A percentile compares a stretch with the other conserved stretches of the same genome.
Evolutionary conservation across 768 basidiomycete genomes (phyloP).

Genomic region (Pholiota conissans): DNA sequence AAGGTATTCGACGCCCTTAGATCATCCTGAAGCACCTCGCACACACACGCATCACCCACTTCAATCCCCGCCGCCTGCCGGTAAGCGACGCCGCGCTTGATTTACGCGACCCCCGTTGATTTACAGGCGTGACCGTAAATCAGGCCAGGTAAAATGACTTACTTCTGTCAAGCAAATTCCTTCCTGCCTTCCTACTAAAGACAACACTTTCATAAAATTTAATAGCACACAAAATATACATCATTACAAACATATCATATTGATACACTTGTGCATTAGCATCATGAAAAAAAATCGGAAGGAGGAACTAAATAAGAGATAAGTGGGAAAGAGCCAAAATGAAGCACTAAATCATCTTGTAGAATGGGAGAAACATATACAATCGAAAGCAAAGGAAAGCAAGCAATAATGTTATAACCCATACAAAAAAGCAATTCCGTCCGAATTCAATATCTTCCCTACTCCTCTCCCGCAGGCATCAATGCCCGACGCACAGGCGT

Average conservation of each 20-base stretch:
- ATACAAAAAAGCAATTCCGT: background rate
- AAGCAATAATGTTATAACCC: constrained; percentile 9
- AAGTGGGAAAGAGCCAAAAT: background rate
- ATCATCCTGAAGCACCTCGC: too few relatives aligned
- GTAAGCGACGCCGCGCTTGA: too few relatives aligned
- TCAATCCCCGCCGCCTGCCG: too few relatives aligned
- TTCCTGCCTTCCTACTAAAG: too few relatives aligned
- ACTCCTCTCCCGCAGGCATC: constrained; percentile 15
- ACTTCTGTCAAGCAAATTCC: too few relatives aligned
- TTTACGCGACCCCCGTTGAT: too few relatives aligned
- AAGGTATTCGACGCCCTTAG: too few relatives aligned
- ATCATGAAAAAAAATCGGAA: constrained; percentile 2
- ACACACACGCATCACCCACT: too few relatives aligned
- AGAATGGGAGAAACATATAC: too few relatives aligned
- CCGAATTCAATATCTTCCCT: constrained; percentile 9
- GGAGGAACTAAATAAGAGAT: constrained; percentile 1
- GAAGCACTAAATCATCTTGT: background rate
- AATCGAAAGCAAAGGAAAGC: constrained; percentile 15
- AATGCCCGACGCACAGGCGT: constrained; percentile 19
- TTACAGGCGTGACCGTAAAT: background rate
- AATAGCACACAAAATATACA: too few relatives aligned
- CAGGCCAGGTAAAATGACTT: too few relatives aligned
- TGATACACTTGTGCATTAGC: constrained; percentile 17
- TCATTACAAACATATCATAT: constrained; percentile 11
- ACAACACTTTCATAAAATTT: too few relatives aligned